Conservation (phyloP, 2,329 filamentous ascomycete species). For the Exophiala sp. region DNA sequence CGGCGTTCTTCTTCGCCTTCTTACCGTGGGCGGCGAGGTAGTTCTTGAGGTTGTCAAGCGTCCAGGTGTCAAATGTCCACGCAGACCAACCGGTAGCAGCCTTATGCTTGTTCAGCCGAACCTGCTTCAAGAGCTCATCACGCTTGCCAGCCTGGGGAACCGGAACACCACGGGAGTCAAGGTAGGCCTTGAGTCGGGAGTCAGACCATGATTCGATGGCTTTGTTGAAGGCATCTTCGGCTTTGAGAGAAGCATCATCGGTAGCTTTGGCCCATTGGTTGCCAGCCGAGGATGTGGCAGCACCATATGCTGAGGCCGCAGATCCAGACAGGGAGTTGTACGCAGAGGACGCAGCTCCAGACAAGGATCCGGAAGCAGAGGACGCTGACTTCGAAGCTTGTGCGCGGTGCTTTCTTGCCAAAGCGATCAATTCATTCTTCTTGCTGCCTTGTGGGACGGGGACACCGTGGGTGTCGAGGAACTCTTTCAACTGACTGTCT, state of each 20-base stretch:
- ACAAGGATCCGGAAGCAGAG: conserved; percentile 39
- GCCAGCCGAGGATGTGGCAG: conserved; percentile 67
- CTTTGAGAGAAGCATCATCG: conserved; percentile 57
- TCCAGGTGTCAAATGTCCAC: conserved; percentile 77
- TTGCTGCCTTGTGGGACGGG: conserved; percentile 87
- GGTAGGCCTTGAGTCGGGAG: conserved; percentile 68
- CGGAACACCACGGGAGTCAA: conserved; percentile 69
- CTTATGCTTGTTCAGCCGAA: conserved; percentile 67
- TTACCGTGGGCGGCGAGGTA: conserved; percentile 46
- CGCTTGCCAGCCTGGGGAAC: conserved; percentile 65
- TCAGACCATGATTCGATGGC: conserved; percentile 64
- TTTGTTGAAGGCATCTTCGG: conserved; percentile 61
- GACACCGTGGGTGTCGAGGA: conserved; percentile 84
- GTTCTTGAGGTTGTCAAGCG: conserved; percentile 61
- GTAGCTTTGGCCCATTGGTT: conserved; percentile 74
- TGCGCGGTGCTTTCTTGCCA: conserved; percentile 81
- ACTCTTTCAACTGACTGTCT: conserved; percentile 84
- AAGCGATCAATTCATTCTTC: conserved; percentile 78
- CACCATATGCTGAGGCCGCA: conserved; percentile 50
- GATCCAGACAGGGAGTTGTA: conserved; percentile 55
- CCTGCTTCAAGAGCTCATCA: conserved; percentile 67
- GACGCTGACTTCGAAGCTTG: conserved; percentile 50
- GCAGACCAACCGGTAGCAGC: conserved; percentile 61
- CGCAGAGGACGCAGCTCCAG: conserved; percentile 44
- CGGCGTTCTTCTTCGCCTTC: conserved; percentile 56